These are phyloP conservation scores for Selenicereus undatus DNA, from an alignment of 148 eudicot genomes.

Conservation along the genomic window DNA sequence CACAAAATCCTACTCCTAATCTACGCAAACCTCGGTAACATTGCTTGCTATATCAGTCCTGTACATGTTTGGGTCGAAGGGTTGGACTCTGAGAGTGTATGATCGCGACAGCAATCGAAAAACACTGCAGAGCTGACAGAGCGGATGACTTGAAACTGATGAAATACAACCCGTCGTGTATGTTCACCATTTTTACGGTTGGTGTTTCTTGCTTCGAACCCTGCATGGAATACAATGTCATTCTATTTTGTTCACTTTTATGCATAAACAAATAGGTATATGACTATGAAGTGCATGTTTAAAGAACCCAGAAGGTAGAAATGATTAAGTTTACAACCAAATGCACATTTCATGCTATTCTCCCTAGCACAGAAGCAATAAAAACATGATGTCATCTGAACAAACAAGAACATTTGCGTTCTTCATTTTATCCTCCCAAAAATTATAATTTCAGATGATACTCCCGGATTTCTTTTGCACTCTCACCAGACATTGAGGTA, in stretches of 20 bases:
- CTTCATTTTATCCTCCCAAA: no score
- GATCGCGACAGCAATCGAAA: slow-evolving; percentile 65
- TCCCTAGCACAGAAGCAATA: no score
- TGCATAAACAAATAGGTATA: background rate
- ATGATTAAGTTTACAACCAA: no score
- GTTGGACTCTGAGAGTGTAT: slow-evolving; percentile 51
- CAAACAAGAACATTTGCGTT: no score
- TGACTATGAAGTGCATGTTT: background rate
- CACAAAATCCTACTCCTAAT: slow-evolving; percentile 17
- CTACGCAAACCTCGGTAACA: slow-evolving; percentile 19
- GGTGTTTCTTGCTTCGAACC: slow-evolving; percentile 46
- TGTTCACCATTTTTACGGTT: slow-evolving; percentile 52
- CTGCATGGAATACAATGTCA: slow-evolving; percentile 32
- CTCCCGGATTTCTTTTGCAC: no score
- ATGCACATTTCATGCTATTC: no score
- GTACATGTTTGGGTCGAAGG: slow-evolving; percentile 48
- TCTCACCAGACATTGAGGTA: no score
- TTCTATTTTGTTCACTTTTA: background rate
- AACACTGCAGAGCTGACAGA: slow-evolving; percentile 64
- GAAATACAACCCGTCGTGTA: slow-evolving; percentile 55
- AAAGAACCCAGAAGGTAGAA: no score
- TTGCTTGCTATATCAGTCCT: slow-evolving; percentile 28
- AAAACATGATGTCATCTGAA: no score
- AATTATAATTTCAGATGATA: no score
- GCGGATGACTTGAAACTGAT: slow-evolving; percentile 48